Evolutionary conservation across 495 filamentous ascomycete species (phyloP), one percentile per base, ranked within the genome.

Genomic region (Penicilliopsis zonata): DNA sequence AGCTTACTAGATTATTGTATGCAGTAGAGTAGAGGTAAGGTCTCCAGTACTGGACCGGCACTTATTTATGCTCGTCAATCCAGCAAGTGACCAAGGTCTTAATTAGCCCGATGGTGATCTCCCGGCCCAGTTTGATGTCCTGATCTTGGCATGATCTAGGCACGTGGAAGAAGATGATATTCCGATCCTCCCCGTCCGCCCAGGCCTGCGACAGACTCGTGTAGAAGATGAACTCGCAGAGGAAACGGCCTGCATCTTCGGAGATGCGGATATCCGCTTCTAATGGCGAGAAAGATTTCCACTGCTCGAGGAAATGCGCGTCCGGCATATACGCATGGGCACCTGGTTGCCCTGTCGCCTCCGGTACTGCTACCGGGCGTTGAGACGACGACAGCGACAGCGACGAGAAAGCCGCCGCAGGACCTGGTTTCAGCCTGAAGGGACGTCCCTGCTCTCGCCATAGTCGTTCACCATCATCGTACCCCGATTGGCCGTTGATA

Each of bases 141-240:
- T 57, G 57, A 44, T 75, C 59, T 13, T 65, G 61, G 17, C 61
- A 51, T 3, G 73, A 65, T 7, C 66, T 64, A 5, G 86, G 86
- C 2, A 92, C 80, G 47, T 94, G 86, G 34, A 88, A 54, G 47
- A 94, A 94, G 17, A 79, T 49, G 10, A 86, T 75, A 32, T 70
- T 75, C 26, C 61, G 61, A 30, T 63, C 57, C 22, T 60, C 48
- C 13, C 62, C 60, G 4, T 59, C 55, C 52, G 62, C 66, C 30
- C 59, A 51, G 13, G 74, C 55, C 36, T 57, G 50, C 13, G 76
- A 67, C 49, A 94, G 44, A 39, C 73, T 82, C 4, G 78, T 78
- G 57, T 76, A 92, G 53, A 82, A 90, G 30, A 80, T 86, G 47
- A 86, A 94, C 43, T 88, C 86, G 50, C 86, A 94, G 10, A 88